These are phyloP conservation scores for Blumeria graminis DNA, from an alignment of 2,329 filamentous ascomycete genomes.

Conservation along the genomic window DNA sequence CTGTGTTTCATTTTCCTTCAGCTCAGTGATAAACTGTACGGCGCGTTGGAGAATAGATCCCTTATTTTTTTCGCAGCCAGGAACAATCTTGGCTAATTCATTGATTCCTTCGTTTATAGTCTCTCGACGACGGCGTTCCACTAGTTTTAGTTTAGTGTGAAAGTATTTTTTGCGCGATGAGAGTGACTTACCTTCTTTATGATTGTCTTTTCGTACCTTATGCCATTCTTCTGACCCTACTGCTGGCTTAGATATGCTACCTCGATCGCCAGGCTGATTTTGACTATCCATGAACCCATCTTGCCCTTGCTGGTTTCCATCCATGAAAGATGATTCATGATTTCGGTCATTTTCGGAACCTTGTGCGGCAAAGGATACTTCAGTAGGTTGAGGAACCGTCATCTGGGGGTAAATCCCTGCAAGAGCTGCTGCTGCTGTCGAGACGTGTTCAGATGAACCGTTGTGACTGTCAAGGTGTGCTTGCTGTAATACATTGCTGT, in stretches of 20 bases:
- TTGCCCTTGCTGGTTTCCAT: slow-evolving; percentile 14
- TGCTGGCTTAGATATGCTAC: slow-evolving; percentile 38
- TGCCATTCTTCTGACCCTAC: slow-evolving; percentile 98
- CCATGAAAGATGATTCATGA: slow-evolving; percentile 18
- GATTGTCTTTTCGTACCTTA: slow-evolving; percentile 87
- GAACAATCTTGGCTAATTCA: slow-evolving; percentile 90
- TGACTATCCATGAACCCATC: slow-evolving; percentile 18
- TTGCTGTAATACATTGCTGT: slow-evolving; percentile 20
- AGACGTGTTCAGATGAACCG: slow-evolving; percentile 25
- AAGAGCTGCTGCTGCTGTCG: slow-evolving; percentile 33
- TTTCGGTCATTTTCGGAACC: slow-evolving; percentile 18
- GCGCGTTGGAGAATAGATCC: slow-evolving; percentile 85
- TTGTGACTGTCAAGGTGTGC: slow-evolving; percentile 24
- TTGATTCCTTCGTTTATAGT: slow-evolving; percentile 99
- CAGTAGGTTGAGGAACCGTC: slow-evolving; percentile 30
- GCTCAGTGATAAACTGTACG: slow-evolving; percentile 78
- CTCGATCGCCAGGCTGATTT: slow-evolving; percentile 13
- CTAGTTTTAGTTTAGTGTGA: slow-evolving; percentile 21
- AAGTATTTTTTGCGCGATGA: background rate
- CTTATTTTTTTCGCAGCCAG: slow-evolving; percentile 97
- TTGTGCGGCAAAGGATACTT: slow-evolving; percentile 25
- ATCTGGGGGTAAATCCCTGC: slow-evolving; percentile 23
- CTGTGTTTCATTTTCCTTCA: slow-evolving; percentile 81
- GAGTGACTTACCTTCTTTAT: slow-evolving; percentile 69
- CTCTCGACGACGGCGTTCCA: slow-evolving; percentile 85